Conservation (phyloP, 2,329 filamentous ascomycete genomes). For the Tolypocladium capitatum region DNA sequence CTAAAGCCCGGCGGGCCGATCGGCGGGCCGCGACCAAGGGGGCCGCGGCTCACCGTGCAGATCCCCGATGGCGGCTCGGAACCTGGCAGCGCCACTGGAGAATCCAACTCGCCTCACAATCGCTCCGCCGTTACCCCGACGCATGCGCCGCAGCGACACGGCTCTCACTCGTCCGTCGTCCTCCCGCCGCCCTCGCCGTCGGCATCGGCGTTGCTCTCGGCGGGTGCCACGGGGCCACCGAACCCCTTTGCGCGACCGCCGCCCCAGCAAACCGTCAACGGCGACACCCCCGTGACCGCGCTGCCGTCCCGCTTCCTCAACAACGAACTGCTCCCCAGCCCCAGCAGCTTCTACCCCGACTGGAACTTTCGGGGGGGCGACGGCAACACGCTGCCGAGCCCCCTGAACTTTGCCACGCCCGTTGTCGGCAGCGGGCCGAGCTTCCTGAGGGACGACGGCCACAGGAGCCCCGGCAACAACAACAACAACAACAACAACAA, state of each 20-base stretch:
- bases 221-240: slow-evolving; percentile 80
- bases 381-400: slow-evolving; percentile 80
- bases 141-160: slow-evolving; percentile 35
- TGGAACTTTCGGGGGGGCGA: slow-evolving; percentile 67
- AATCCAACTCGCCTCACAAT: slow-evolving; percentile 52
- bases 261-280: slow-evolving; percentile 50
- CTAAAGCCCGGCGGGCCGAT: slow-evolving; percentile 39
- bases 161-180: slow-evolving; percentile 57
- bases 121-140: slow-evolving; percentile 41
- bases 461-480: slow-evolving; percentile 6
- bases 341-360: slow-evolving; percentile 83
- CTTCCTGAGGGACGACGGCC: slow-evolving; percentile 44
- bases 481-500: slow-evolving; percentile 9
- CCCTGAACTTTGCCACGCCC: slow-evolving; percentile 84
- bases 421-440: slow-evolving; percentile 48
- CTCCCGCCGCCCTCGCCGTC: slow-evolving; percentile 89
- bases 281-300: slow-evolving; percentile 72
- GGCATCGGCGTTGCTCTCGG: slow-evolving; percentile 71
- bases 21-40: slow-evolving; percentile 59
- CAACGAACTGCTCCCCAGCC: slow-evolving; percentile 77
- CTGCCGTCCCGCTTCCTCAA: slow-evolving; percentile 84
- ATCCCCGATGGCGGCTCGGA: slow-evolving; percentile 89
- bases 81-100: slow-evolving; percentile 56
- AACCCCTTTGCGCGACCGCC: slow-evolving; percentile 89
- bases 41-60: slow-evolving; percentile 76